Evolutionary conservation across 208 protist species (phyloP), one percentile per base, ranked within the genome.

Genomic region (Trypanosoma melophagium): DNA sequence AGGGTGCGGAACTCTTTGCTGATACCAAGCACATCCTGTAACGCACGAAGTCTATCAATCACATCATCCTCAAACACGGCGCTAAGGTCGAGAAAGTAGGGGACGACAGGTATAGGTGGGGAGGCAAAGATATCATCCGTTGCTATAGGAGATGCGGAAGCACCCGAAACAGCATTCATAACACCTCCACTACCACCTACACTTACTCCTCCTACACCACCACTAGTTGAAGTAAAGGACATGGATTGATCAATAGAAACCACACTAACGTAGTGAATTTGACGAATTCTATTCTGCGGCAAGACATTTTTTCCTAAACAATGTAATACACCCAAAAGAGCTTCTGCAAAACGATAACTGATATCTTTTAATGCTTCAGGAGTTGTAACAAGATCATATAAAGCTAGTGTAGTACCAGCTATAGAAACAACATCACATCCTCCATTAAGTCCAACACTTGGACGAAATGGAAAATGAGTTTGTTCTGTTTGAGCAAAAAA

Each of bases 351-450:
- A 44, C 89, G 80, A 7, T 72, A 76, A 21, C 73, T 75, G 16
- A 84, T 72, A 40, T 78, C 59, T 35, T 66, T 52, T 21, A 87
- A 74, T 63, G 83, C 81, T 55, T 80, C 78, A 14, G 52, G 42
- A 12, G 72, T 73, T 0, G 78, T 87, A n/a, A 91, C 79, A 40
- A 94, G 67, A 66, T 92, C 84, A 73, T 92, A 94, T 8, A 92
- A 59, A 16, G 70, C 76, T 24, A 94, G 62, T n/a, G 85, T 89
- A 42, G 79, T 60, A 7, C 83, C 86, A 25, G 79, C 69, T 35
- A 94, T 54, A 44, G 76, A 87, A 25, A 94, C 89, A 0, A 94
- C 81, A 61, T 94, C 89, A 74, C 89, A 94, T 44, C 89, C 89
- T 38, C 80, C 79, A 71, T 94, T 94, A 24, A 89, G 69, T 19